Conservation (phyloP, 768 basidiomycete species). For the Infundibulicybe gibba region DNA sequence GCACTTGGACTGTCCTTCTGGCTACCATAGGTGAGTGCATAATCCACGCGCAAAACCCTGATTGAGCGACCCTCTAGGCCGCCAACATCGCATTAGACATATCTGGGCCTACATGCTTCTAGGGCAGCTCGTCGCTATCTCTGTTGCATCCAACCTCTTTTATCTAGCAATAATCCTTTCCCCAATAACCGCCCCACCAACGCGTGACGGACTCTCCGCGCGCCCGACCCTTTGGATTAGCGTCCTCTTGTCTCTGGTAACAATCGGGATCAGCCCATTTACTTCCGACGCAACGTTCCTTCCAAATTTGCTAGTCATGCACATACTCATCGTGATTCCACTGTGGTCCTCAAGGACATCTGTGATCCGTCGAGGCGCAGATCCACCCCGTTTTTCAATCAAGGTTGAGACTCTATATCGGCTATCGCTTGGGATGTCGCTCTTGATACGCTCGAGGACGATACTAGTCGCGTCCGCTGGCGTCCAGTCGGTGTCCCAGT, state of each 20-base stretch:
- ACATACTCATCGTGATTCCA: slow-evolving; percentile 51
- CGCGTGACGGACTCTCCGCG: slow-evolving; percentile 1
- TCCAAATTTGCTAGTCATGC: slow-evolving; percentile 58
- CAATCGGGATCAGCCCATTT: slow-evolving; percentile 41
- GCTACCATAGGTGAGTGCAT: slow-evolving; percentile 40
- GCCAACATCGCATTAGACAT: slow-evolving; percentile 37
- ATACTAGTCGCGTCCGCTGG: neutral
- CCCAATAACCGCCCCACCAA: neutral
- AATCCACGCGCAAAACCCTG: neutral
- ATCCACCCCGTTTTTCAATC: slow-evolving; percentile 14
- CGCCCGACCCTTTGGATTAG: slow-evolving; percentile 32
- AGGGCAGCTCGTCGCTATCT: slow-evolving; percentile 70
- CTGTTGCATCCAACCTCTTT: slow-evolving; percentile 63
- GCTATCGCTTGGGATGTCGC: slow-evolving; percentile 25
- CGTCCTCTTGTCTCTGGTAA: slow-evolving; percentile 40
- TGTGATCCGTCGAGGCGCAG: slow-evolving; percentile 1
- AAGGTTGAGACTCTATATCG: slow-evolving; percentile 28
- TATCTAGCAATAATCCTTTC: slow-evolving; percentile 44
- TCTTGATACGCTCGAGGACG: slow-evolving; percentile 28
- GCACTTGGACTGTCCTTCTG: slow-evolving; percentile 52
- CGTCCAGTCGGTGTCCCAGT: slow-evolving; percentile 3
- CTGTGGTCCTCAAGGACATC: slow-evolving; percentile 27
- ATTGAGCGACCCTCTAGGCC: slow-evolving; percentile 19
- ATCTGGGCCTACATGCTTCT: slow-evolving; percentile 71
- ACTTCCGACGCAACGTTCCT: slow-evolving; percentile 45